Conservation (phyloP, 2,329 filamentous ascomycete genomes). For the Penicillium polonicum region DNA sequence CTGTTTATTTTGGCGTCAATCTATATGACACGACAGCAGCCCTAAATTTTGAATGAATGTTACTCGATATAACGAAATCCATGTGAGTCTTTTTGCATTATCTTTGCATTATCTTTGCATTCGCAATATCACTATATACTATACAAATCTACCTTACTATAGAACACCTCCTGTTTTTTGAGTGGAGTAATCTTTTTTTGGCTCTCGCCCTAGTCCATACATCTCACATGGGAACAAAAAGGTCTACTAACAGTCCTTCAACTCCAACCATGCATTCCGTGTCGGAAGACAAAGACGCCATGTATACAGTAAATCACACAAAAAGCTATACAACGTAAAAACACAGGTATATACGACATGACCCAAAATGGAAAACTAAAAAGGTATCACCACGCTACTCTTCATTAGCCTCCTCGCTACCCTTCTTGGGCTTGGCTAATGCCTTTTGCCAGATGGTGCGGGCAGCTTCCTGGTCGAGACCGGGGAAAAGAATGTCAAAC, state of each 20-base stretch:
- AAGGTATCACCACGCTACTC: constrained; percentile 23
- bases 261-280: constrained; percentile 39
- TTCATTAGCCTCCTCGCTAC: constrained; percentile 26
- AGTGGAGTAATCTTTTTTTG: constrained; percentile 17
- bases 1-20: constrained; percentile 8
- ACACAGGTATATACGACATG: constrained; percentile 18
- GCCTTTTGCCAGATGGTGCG: constrained; percentile 70
- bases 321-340: constrained; percentile 18
- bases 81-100: background rate
- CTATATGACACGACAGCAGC: constrained; percentile 6
- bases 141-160: background rate
- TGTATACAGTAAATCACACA: constrained; percentile 26
- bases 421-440: constrained; percentile 56
- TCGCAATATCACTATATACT: background rate
- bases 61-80: background rate
- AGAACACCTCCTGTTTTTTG: background rate
- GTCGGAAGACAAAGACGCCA: constrained; percentile 30
- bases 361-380: constrained; percentile 11
- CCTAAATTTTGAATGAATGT: background rate
- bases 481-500: constrained; percentile 84
- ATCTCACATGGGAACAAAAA: constrained; percentile 11
- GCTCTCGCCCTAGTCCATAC: constrained; percentile 1
- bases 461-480: constrained; percentile 70
- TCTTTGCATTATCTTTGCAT: background rate
- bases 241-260: constrained; percentile 17